Evolutionary conservation across 805 yeast species (phyloP), one percentile per base, ranked within the genome.

Genomic region (Ogataea glucozyma): DNA sequence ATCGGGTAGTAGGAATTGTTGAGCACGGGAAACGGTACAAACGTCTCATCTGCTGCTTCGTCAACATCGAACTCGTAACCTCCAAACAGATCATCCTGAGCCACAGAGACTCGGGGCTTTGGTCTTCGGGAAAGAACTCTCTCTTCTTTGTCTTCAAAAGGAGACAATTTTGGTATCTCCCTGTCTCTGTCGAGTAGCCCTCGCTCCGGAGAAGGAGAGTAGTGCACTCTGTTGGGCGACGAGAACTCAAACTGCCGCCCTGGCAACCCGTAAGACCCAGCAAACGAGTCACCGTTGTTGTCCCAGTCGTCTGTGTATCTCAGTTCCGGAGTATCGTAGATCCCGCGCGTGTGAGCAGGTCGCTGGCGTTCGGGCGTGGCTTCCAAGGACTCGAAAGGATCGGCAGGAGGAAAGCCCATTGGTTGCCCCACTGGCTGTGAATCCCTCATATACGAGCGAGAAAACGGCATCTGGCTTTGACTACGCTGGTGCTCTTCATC

Each of bases 11-110:
- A 65, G 2, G 68, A 61, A 38, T 62, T 62, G 10, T 56, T 54
- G 17, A 59, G 45, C 6, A 50, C 56, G 2, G 69, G 70, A 38
- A 64, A 66, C 11, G 69, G 69, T 2, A 56, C 61, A 49, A 65
- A 65, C n/a, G 56, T 54, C 12, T 52, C 40, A 11, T 51, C 57
- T 1, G 50, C 48, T 14, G 50, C 58, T 3, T 53, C 60, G 14
- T 52, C 61, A 4, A 56, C 61, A 27, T 54, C 60, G 33, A 46
- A 46, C 16, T 59, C 54, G 36, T 62, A 61, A 1, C 47, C 53
- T 2, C 57, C 60, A 44, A 59, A 59, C 6, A 49, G 35, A 8
- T 40, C 40, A 18, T 41, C 42, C 12, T 40, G 38, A 10, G 34
- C 27, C 1, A n/a, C n/a, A n/a, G n/a, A n/a, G n/a, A n/a, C n/a